phyloP scores from a whole-genome alignment of 106 monocot species.

The Posidonia australis region DNA sequence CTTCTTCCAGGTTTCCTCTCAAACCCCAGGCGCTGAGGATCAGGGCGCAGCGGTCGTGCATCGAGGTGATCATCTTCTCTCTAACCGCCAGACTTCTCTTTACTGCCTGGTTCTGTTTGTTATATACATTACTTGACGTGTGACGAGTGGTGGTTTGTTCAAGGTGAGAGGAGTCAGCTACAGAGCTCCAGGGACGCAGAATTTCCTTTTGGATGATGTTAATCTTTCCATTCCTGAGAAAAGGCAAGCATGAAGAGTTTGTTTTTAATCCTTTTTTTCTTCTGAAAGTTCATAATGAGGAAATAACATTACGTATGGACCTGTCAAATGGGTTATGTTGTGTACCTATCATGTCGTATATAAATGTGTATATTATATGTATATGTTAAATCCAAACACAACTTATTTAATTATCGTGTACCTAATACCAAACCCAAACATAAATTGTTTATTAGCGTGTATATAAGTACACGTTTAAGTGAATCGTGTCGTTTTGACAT shows the following conservation, averaged over 20 bases:
- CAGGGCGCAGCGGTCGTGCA: constrained; percentile 1
- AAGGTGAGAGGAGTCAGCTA: constrained; percentile 77
- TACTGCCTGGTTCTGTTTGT: background rate
- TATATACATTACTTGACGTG: background rate
- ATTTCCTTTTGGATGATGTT: constrained; percentile 60
- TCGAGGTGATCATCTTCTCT: background rate
- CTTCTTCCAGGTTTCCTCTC: background rate
- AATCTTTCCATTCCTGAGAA: constrained; percentile 74
- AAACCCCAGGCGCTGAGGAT: background rate
- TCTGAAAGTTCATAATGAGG: background rate
- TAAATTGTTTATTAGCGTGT: too few relatives aligned
- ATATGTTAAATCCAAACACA: too few relatives aligned
- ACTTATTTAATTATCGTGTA: too few relatives aligned
- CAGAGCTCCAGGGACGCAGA: constrained; percentile 72
- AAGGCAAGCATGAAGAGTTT: constrained; percentile 30
- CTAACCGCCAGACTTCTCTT: background rate
- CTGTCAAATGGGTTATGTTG: too few relatives aligned
- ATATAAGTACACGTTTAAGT: too few relatives aligned
- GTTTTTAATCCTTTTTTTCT: background rate
- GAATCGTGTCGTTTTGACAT: too few relatives aligned
- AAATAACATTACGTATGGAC: background rate
- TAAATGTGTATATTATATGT: too few relatives aligned
- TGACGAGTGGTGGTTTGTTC: background rate
- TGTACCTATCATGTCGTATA: too few relatives aligned
- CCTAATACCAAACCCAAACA: too few relatives aligned